These are phyloP conservation scores for Aphanomyces invadans DNA, from an alignment of 352 stramenopile species.

Conservation along the genomic window DNA sequence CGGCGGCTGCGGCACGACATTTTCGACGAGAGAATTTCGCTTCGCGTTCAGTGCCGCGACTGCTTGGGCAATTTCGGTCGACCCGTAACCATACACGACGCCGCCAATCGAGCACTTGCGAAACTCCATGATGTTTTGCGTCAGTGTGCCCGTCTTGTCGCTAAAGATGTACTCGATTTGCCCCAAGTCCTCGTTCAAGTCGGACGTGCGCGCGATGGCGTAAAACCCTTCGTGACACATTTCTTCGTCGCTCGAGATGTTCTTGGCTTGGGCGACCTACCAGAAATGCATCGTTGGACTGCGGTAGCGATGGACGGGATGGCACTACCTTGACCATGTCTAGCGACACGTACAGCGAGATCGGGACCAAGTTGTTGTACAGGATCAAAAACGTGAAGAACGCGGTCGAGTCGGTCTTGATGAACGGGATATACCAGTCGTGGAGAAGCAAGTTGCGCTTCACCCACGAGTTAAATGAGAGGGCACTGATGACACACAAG, in stretches of 20 bases:
- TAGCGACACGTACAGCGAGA: conserved; percentile 94
- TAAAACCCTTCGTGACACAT: conserved; percentile 50
- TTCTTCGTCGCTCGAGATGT: conserved; percentile 51
- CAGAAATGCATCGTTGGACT: conserved; percentile 94
- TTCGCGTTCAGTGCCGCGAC: conserved; percentile 44
- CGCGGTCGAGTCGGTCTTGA: conserved; percentile 46
- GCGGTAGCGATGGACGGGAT: conserved; percentile 47
- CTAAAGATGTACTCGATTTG: conserved; percentile 90
- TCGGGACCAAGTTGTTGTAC: conserved; percentile 93
- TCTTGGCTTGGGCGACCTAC: conserved; percentile 57
- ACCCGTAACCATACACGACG: conserved; percentile 53
- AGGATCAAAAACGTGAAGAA: conserved; percentile 93
- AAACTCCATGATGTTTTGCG: conserved; percentile 90
- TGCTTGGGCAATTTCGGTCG: conserved; percentile 58
- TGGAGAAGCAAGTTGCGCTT: neutral
- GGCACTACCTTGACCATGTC: conserved; percentile 90
- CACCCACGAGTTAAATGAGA: conserved; percentile 27
- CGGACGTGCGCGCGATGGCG: conserved; percentile 56
- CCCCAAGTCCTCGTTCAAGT: conserved; percentile 86
- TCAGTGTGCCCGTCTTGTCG: conserved; percentile 94
- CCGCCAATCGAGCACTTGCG: conserved; percentile 48
- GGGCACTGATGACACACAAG: conserved; percentile 59
- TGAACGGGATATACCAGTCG: conserved; percentile 35
- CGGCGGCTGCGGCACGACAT: neutral
- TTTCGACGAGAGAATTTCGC: neutral